Percentiles rank a stretch among this genome's conserved stretches.
Conservation (phyloP, 805 yeast genomes). For the Metschnikowia dekortorum region DNA sequence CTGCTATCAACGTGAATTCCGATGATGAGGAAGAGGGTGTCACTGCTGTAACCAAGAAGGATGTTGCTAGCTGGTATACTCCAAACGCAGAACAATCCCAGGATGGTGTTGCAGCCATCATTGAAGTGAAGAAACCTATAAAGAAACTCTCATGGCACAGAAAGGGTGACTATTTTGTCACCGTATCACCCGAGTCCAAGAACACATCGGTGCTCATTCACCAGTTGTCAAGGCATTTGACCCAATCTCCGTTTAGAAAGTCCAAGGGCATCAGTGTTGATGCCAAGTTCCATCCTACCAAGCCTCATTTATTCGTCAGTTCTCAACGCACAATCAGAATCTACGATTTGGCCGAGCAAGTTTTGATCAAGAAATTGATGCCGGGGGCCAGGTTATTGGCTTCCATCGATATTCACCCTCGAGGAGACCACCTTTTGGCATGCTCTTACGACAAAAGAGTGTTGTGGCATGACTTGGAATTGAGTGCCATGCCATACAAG, state of each 20-base stretch:
- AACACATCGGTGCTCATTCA: conserved; percentile 88
- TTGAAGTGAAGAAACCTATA: conserved; percentile 62
- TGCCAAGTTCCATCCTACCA: conserved; percentile 94
- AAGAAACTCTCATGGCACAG: conserved; percentile 93
- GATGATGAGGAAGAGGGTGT: conserved; percentile 28
- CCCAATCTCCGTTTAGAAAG: conserved; percentile 93
- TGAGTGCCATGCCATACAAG: conserved; percentile 86
- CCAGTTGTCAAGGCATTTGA: conserved; percentile 87
- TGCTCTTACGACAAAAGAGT: conserved; percentile 93
- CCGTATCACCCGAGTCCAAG: conserved; percentile 92
- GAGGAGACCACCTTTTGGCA: conserved; percentile 91
- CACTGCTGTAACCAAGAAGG: conserved; percentile 31
- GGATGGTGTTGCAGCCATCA: conserved; percentile 68
- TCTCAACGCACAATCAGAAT: conserved; percentile 90
- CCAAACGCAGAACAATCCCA: conserved; percentile 59
- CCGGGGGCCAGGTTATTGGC: conserved; percentile 98
- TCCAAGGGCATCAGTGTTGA: conserved; percentile 93
- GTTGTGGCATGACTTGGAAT: conserved; percentile 94
- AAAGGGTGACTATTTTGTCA: conserved; percentile 93
- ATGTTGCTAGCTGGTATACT: conserved; percentile 76
- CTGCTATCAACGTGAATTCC: conserved; percentile 34
- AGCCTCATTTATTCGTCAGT: conserved; percentile 89
- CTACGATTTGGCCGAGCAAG: conserved; percentile 86
- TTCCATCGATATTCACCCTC: conserved; percentile 87
- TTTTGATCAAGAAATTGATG: conserved; percentile 71